A percentile compares a stretch with the other conserved stretches of the same genome.
Conservation (phyloP, 495 filamentous ascomycete species). For the Penicillium atrosanguineum region DNA sequence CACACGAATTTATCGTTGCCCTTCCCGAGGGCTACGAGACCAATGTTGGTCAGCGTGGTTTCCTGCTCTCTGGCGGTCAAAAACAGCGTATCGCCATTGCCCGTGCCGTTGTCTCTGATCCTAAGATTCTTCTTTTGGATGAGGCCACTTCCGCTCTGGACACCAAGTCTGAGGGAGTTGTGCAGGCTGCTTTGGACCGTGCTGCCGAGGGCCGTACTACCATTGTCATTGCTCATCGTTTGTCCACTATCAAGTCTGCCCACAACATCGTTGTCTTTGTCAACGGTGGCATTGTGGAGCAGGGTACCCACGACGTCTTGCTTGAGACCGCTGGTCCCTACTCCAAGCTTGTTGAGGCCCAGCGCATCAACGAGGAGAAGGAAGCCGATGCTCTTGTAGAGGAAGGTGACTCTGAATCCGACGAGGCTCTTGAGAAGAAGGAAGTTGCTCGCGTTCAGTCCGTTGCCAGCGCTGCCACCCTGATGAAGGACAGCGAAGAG, state of each 20-base stretch:
- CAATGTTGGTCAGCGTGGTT: slow-evolving; percentile 92
- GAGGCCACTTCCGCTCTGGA: slow-evolving; percentile 96
- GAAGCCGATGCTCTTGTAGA: slow-evolving; percentile 46
- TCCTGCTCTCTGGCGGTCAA: slow-evolving; percentile 89
- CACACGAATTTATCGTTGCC: slow-evolving; percentile 82
- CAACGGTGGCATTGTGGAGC: slow-evolving; percentile 81
- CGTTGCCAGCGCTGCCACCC: slow-evolving; percentile 26
- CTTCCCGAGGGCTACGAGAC: slow-evolving; percentile 91
- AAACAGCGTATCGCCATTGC: slow-evolving; percentile 93
- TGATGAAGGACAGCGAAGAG: slow-evolving; percentile 22
- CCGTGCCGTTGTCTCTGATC: slow-evolving; percentile 86
- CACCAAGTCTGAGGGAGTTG: slow-evolving; percentile 90
- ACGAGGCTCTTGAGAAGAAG: slow-evolving; percentile 17
- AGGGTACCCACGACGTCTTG: slow-evolving; percentile 75
- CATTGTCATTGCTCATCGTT: slow-evolving; percentile 90
- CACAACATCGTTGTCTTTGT: slow-evolving; percentile 96
- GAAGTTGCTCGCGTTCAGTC: slow-evolving; percentile 31
- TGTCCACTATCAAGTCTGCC: slow-evolving; percentile 90
- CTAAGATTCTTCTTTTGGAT: slow-evolving; percentile 92
- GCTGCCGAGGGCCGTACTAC: slow-evolving; percentile 90
- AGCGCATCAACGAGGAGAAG: slow-evolving; percentile 68
- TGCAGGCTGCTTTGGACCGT: slow-evolving; percentile 87
- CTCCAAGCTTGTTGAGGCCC: slow-evolving; percentile 74
- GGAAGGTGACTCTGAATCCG: slow-evolving; percentile 30
- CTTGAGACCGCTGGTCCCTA: slow-evolving; percentile 62